These are phyloP conservation scores for Eutypa lata DNA, from an alignment of 2,329 filamentous ascomycete genomes.

Conservation along the genomic window DNA sequence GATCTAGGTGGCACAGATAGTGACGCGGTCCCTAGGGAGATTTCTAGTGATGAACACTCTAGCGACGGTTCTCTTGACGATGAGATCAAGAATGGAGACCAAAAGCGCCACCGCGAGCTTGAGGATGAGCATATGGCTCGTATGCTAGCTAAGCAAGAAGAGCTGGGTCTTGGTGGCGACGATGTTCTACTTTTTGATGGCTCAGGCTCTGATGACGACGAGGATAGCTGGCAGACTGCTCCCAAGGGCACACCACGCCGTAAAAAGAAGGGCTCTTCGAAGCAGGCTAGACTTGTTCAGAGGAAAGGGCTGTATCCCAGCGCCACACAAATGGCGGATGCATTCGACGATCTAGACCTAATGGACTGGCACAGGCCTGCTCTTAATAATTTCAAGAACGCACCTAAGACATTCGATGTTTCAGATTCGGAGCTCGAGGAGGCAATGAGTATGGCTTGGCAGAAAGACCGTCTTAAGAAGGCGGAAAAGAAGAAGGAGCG, in stretches of 20 bases:
- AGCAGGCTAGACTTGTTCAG: slow-evolving; percentile 21
- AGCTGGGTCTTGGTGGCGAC: slow-evolving; percentile 58
- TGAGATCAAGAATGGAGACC: slow-evolving; percentile 33
- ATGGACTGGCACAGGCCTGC: slow-evolving; percentile 79
- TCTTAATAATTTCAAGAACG: slow-evolving; percentile 61
- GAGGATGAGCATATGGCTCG: slow-evolving; percentile 62
- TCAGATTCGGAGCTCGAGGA: slow-evolving; percentile 67
- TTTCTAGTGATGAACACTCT: slow-evolving; percentile 23
- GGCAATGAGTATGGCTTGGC: slow-evolving; percentile 57
- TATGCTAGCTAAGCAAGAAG: slow-evolving; percentile 58
- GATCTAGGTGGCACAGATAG: slow-evolving; percentile 44
- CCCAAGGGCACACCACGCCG: slow-evolving; percentile 20
- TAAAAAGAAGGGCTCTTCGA: slow-evolving; percentile 25
- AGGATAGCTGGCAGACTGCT: slow-evolving; percentile 22
- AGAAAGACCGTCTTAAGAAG: slow-evolving; percentile 69
- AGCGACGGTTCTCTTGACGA: slow-evolving; percentile 28
- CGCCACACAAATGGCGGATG: slow-evolving; percentile 41
- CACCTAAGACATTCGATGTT: slow-evolving; percentile 54
- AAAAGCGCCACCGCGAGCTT: slow-evolving; percentile 27
- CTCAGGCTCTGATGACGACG: slow-evolving; percentile 34
- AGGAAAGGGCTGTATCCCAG: slow-evolving; percentile 33
- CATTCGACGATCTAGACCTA: slow-evolving; percentile 71
- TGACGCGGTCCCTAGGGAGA: slow-evolving; percentile 29
- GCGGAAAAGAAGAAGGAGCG: slow-evolving; percentile 66
- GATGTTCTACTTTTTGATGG: slow-evolving; percentile 57